Conservation (phyloP, 2,329 filamentous ascomycete species). For the Neonectria magnoliae region DNA sequence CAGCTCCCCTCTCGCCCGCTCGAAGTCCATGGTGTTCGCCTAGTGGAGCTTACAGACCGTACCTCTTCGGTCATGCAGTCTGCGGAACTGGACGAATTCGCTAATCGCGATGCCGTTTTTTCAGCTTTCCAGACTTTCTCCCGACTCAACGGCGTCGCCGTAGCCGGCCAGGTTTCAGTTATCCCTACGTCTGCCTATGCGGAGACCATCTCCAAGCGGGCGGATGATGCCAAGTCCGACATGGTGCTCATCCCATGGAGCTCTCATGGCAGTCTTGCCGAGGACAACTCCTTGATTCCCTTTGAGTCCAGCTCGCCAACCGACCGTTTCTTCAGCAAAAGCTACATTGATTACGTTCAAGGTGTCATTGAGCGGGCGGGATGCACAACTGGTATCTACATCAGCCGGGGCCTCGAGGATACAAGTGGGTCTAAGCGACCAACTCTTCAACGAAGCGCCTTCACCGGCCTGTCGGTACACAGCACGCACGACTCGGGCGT, state of each 20-base stretch:
- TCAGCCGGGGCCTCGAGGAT: slow-evolving; percentile 51
- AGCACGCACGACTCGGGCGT: slow-evolving; percentile 63
- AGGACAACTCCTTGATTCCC: slow-evolving; percentile 52
- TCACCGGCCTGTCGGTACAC: slow-evolving; percentile 38
- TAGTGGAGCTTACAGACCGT: slow-evolving; percentile 89
- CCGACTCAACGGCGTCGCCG: slow-evolving; percentile 82
- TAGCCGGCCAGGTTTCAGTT: slow-evolving; percentile 83
- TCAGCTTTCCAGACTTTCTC: slow-evolving; percentile 93
- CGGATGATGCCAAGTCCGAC: slow-evolving; percentile 75
- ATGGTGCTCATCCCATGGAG: slow-evolving; percentile 91
- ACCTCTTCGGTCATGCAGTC: slow-evolving; percentile 96
- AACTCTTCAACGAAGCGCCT: slow-evolving; percentile 53
- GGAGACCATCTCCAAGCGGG: slow-evolving; percentile 77
- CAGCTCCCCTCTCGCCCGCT: slow-evolving; percentile 27
- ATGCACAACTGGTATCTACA: slow-evolving; percentile 73
- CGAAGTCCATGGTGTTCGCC: slow-evolving; percentile 76
- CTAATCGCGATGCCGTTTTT: slow-evolving; percentile 81
- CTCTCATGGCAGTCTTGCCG: slow-evolving; percentile 78
- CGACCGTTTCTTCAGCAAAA: slow-evolving; percentile 45
- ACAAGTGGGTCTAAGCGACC: slow-evolving; percentile 53
- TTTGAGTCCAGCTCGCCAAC: slow-evolving; percentile 33
- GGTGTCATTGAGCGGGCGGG: slow-evolving; percentile 74
- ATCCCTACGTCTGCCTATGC: slow-evolving; percentile 82
- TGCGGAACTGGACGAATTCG: slow-evolving; percentile 80
- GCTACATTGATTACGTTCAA: slow-evolving; percentile 79